Conservation (phyloP, 345 rosid species). For the Gossypium turneri region DNA sequence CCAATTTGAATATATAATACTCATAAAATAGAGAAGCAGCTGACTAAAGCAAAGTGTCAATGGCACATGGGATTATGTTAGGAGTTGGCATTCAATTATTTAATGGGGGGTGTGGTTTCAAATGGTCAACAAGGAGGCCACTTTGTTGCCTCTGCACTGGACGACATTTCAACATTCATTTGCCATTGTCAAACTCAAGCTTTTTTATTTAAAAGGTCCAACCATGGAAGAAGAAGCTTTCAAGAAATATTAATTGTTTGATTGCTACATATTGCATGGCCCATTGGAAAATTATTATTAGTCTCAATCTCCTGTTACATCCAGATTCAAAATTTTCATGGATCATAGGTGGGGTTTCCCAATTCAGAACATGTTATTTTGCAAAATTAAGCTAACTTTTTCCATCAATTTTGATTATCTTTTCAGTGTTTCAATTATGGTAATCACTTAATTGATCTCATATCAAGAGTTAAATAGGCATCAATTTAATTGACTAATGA, state of each 20-base stretch:
- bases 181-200: constrained; percentile 1
- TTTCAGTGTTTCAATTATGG: too few relatives aligned
- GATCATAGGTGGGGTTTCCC: neutral
- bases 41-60: constrained; percentile 29
- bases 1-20: neutral
- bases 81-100: neutral
- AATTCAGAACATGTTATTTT: neutral
- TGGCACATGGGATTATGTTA: neutral
- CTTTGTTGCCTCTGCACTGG: constrained; percentile 1
- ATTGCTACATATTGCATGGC: neutral
- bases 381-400: neutral
- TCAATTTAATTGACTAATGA: too few relatives aligned
- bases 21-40: neutral
- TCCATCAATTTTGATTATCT: neutral
- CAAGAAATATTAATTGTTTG: neutral
- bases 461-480: too few relatives aligned
- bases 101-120: neutral
- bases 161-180: constrained; percentile 18
- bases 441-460: too few relatives aligned
- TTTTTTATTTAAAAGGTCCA: neutral
- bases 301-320: neutral
- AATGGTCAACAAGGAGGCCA: constrained; percentile 18
- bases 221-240: neutral
- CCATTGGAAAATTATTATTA: neutral
- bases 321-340: neutral